Evolutionary conservation across 179 eudicot genomes (phyloP).

Genomic region (Beta macrorhiza): DNA sequence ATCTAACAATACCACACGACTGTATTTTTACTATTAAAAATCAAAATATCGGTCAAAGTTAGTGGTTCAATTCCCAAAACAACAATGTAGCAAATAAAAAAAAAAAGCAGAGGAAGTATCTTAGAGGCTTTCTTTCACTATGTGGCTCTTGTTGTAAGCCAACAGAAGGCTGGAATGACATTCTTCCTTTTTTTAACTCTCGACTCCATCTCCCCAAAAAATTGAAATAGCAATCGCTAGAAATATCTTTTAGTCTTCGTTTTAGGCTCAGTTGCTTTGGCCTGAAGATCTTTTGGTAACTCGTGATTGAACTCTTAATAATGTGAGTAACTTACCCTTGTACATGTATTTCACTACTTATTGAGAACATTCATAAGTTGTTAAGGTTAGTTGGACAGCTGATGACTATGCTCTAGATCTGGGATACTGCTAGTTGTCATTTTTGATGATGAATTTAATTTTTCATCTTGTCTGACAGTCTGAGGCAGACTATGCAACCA

Average conservation of each 20-base stretch:
- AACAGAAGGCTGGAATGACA: not conserved
- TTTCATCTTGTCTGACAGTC: not conserved
- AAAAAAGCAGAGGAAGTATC: not conserved
- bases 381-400: too few species aligned
- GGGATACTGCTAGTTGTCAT: not conserved
- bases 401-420: too few species aligned
- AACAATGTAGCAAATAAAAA: too few species aligned
- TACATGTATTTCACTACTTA: not conserved
- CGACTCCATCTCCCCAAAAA: too few species aligned
- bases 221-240: too few species aligned
- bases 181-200: too few species aligned
- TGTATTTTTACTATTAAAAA: too few species aligned
- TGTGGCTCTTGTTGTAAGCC: not conserved
- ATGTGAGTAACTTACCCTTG: not conserved
- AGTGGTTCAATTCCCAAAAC: too few species aligned
- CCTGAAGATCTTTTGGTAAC: not conserved
- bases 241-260: not conserved
- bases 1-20: too few species aligned
- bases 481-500: not conserved
- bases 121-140: not conserved
- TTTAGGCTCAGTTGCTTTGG: too few species aligned
- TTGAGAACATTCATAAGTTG: not conserved
- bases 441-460: too few species aligned
- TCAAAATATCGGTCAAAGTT: too few species aligned
- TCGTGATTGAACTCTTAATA: not conserved